Evolutionary conservation across 352 stramenopile species (phyloP).

Genomic region (Pythium brachiatum): DNA sequence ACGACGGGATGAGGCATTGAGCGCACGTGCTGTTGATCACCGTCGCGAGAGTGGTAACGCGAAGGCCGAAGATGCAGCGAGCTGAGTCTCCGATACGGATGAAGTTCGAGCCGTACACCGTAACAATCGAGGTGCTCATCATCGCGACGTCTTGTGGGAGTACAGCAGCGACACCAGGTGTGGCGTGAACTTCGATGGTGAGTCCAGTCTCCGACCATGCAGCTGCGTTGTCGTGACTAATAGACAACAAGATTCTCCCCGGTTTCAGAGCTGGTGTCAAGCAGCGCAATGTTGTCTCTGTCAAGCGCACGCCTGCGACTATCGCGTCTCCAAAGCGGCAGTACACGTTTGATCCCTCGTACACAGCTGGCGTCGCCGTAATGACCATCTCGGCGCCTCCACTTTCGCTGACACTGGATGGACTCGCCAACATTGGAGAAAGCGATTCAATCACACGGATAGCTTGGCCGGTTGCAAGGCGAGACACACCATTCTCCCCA

Average conservation of each 20-base stretch:
- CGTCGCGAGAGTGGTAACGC: conserved; percentile 14
- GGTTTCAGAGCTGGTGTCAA: conserved; percentile 9
- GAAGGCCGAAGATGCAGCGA: conserved; percentile 18
- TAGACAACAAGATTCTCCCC: conserved; percentile 2
- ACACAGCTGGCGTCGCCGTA: conserved; percentile 3
- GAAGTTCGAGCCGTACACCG: conserved; percentile 25
- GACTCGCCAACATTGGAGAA: conserved; percentile 1
- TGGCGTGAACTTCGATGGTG: neutral
- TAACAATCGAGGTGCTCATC: conserved; percentile 13
- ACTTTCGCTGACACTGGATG: conserved; percentile 39
- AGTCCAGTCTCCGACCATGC: conserved; percentile 16
- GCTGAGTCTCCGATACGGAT: neutral
- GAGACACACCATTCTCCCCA: neutral
- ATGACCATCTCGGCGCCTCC: conserved; percentile 41
- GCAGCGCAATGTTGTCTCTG: conserved; percentile 13
- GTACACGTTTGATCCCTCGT: conserved; percentile 5
- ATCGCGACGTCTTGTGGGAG: conserved; percentile 20
- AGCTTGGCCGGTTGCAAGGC: neutral
- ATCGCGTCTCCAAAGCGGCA: conserved; percentile 22
- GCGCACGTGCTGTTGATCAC: conserved; percentile 19
- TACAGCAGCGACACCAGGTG: conserved; percentile 12
- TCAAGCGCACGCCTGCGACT: conserved; percentile 3
- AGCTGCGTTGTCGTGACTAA: conserved; percentile 19
- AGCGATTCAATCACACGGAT: conserved; percentile 13
- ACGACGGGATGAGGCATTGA: conserved; percentile 21